phyloP scores from a whole-genome alignment of 768 basidiomycete genomes.

The Imleria badia region DNA sequence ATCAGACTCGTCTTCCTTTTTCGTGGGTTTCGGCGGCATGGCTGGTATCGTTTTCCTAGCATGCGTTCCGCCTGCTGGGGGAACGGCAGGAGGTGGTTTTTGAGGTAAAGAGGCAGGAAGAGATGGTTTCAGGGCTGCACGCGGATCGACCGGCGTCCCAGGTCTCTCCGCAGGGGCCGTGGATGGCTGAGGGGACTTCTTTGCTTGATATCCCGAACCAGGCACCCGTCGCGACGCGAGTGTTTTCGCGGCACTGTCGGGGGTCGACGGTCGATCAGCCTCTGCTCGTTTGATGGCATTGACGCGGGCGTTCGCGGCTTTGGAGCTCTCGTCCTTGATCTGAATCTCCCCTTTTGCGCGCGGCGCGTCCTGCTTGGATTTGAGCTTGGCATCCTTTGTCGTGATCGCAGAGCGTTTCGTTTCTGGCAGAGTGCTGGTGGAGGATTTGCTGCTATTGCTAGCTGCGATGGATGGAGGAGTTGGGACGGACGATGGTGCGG shows the following conservation, averaged over 20 bases:
- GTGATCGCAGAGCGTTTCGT: constrained; percentile 47
- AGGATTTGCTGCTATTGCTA: constrained; percentile 23
- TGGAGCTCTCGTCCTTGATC: constrained; percentile 38
- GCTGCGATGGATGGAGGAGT: constrained; percentile 17
- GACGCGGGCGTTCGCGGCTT: constrained; percentile 29
- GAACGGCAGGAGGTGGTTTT: constrained; percentile 33
- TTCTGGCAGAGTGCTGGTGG: constrained; percentile 28
- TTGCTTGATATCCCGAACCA: constrained; percentile 49
- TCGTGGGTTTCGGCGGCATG: constrained; percentile 18
- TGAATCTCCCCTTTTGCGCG: constrained; percentile 38
- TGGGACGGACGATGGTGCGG: constrained; percentile 12
- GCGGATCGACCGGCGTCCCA: constrained; percentile 27
- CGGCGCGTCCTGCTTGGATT: constrained; percentile 24
- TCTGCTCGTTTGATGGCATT: constrained; percentile 32
- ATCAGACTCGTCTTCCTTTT: constrained; percentile 30
- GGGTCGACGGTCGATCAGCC: constrained; percentile 19
- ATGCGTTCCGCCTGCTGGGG: constrained; percentile 24
- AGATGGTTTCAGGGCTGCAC: constrained; percentile 26
- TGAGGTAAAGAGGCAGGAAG: constrained; percentile 33
- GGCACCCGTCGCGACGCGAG: constrained; percentile 37
- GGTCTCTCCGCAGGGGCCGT: constrained; percentile 22
- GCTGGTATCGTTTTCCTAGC: constrained; percentile 31
- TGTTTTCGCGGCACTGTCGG: constrained; percentile 20
- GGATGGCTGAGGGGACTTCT: constrained; percentile 31
- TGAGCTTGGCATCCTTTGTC: constrained; percentile 47